A percentile compares a stretch with the other conserved stretches of the same genome.
Evolutionary conservation across 306 rosid species (phyloP).

Genomic region (Lotus japonicus): DNA sequence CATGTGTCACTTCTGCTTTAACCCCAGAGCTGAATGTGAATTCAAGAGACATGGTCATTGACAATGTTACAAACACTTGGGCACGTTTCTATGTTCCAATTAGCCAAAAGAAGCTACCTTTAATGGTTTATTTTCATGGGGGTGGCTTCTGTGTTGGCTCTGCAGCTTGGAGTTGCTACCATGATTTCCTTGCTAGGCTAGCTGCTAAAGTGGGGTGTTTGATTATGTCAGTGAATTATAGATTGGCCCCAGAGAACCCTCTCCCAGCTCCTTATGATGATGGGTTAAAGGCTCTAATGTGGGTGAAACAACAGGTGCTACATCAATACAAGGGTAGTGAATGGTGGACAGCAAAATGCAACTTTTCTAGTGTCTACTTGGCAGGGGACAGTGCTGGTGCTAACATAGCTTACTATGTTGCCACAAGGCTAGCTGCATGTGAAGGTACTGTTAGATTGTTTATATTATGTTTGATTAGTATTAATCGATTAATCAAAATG

Average conservation of each 20-base stretch:
- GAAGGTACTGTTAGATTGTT: neutral
- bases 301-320: conserved; percentile 54
- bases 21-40: conserved; percentile 38
- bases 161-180: conserved; percentile 84
- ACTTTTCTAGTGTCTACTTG: conserved; percentile 50
- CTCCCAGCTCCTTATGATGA: conserved; percentile 89
- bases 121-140: conserved; percentile 77
- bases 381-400: conserved; percentile 93
- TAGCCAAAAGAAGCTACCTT: conserved; percentile 42
- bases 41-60: conserved; percentile 56
- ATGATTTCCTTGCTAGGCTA: conserved; percentile 54
- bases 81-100: conserved; percentile 73
- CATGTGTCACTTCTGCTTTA: conserved; percentile 40
- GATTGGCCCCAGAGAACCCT: conserved; percentile 84
- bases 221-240: conserved; percentile 68
- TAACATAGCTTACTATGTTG: conserved; percentile 64
- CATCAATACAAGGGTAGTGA: conserved; percentile 6
- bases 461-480: no score
- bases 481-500: no score
- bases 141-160: conserved; percentile 93
- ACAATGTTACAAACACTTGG: conserved; percentile 46
- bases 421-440: conserved; percentile 21
- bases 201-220: conserved; percentile 39
- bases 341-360: conserved; percentile 57
- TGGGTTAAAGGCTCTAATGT: conserved; percentile 46